Evolutionary conservation across 345 rosid species (phyloP).

Genomic region (Gossypium stocksii): DNA sequence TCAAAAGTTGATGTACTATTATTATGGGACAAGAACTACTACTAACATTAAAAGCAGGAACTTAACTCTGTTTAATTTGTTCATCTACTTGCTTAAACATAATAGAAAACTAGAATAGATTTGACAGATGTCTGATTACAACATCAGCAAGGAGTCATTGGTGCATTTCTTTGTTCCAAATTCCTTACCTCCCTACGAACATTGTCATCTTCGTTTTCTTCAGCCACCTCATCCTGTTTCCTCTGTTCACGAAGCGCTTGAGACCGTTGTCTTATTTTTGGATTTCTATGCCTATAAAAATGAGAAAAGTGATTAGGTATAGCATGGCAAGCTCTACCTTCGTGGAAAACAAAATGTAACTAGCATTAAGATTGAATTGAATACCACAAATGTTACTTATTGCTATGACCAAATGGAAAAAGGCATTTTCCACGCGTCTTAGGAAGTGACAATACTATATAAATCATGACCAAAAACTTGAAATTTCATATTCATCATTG

Average conservation of each 20-base stretch:
- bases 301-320: not conserved
- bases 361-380: not conserved
- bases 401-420: slow-evolving; percentile 6
- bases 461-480: not conserved
- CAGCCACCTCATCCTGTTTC: slow-evolving; percentile 22
- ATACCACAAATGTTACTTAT: not conserved
- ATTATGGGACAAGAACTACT: not conserved
- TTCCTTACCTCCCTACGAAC: slow-evolving; percentile 32
- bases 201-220: slow-evolving; percentile 21
- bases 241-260: slow-evolving; percentile 31
- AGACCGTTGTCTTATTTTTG: slow-evolving; percentile 36
- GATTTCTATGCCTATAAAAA: slow-evolving; percentile 30
- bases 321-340: not conserved
- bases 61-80: not conserved
- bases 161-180: not conserved
- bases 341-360: not conserved
- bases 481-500: not conserved
- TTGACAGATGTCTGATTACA: not conserved
- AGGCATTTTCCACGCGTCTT: not conserved
- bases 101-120: not conserved
- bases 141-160: not conserved
- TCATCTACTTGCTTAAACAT: not conserved
- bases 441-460: not conserved
- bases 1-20: not conserved
- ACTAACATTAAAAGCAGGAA: not conserved